Base-by-base conservation (phyloP, 371 early-diverging fungal species). In the Dinochytrium kinnereticum region DNA sequence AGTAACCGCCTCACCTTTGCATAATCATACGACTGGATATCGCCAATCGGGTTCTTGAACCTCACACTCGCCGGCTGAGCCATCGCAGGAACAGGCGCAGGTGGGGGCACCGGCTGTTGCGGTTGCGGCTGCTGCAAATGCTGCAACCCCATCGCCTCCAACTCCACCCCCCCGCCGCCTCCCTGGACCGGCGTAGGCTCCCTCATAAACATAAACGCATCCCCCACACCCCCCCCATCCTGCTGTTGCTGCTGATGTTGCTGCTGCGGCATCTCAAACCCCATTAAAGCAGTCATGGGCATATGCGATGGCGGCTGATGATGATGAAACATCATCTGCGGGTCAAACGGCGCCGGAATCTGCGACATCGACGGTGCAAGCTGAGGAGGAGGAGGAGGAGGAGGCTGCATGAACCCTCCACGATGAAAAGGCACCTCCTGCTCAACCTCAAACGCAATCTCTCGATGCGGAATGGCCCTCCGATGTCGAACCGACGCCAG, bases 11-110 rank as follows among this genome's bases (percentile, higher is more conserved):
- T 3, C 7, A 61, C 61, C 61, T 61, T 61, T 7, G 61, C 30
- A 36, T 61, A 61, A 37, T 61, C 61, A 37, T 61, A 61, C 10
- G 61, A 61, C 24, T 34, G 61, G 24, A 61, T 61, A 28, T 61
- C 61, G 3, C 34, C 30, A 37, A 61, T 33, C 3, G 61, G 61
- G 24, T 61, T 61, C 61, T 61, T 61, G 61, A 61, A 61, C 24
- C 61, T 61, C 26, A 28, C 57, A 55, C 26, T 30, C 57, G 28
- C 57, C 57, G 57, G 15, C 57, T 13, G 57, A 13, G 28, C 28
- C 26, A 44, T 21, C 49, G 49, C 49, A 44, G n/a, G n/a, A n/a
- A n/a, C n/a, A 44, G 44, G 44, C 19, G 44, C 44, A 44, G 44
- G 19, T 7, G 19, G 13, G 7, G 44, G 44, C 44, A 44, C 13